Evolutionary conservation across 139 green algal species (phyloP).

Genomic region (Chlorella sp.): DNA sequence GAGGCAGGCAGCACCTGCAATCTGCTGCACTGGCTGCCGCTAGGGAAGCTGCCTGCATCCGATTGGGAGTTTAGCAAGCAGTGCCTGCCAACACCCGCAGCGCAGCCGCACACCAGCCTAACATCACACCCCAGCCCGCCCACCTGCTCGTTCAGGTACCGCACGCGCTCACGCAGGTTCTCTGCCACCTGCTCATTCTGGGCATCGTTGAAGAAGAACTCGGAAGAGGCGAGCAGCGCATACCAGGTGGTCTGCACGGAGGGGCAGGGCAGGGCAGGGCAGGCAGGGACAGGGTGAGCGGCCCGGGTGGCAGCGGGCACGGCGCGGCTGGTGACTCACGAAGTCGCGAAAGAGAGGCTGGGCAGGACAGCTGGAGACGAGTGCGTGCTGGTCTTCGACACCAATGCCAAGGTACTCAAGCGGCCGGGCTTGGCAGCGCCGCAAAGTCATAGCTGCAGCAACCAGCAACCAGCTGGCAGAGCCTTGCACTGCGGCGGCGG

Average conservation of each 20-base stretch:
- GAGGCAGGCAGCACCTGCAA: background rate
- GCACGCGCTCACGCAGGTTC: slow-evolving; percentile 86
- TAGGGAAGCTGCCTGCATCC: background rate
- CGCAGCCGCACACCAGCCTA: background rate
- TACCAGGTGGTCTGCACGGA: slow-evolving; percentile 63
- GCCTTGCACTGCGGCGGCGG: too few species aligned
- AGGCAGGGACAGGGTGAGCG: background rate
- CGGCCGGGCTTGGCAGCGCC: too few species aligned
- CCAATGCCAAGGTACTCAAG: background rate
- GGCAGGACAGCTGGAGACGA: background rate
- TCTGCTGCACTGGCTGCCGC: background rate
- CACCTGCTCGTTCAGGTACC: slow-evolving; percentile 65
- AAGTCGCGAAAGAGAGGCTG: background rate
- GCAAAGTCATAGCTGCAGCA: too few species aligned
- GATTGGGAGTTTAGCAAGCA: too few species aligned
- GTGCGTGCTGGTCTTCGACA: too few species aligned
- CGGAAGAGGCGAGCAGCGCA: slow-evolving; percentile 80
- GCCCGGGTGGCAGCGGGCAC: too few species aligned
- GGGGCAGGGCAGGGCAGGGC: background rate
- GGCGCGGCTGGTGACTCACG: background rate
- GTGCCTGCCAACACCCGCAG: too few species aligned
- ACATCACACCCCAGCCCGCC: slow-evolving; percentile 29
- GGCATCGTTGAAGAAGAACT: slow-evolving; percentile 90
- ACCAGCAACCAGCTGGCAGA: too few species aligned
- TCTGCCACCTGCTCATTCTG: slow-evolving; percentile 93